These are phyloP conservation scores for Citrus glauca DNA, from an alignment of 345 rosid genomes.

Conservation along the genomic window DNA sequence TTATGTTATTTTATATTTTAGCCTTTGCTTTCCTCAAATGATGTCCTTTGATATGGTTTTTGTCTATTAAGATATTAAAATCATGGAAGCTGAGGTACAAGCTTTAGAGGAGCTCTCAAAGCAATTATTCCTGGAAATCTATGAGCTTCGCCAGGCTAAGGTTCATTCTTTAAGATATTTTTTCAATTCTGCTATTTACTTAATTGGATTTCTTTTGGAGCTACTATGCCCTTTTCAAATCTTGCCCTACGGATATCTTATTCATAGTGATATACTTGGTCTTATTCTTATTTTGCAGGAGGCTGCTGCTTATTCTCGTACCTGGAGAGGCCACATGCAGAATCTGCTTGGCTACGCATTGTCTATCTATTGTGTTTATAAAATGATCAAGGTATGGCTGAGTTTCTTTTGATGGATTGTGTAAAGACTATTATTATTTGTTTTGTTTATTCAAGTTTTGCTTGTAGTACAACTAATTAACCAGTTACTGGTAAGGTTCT, in stretches of 20 bases:
- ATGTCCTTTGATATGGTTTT: background rate
- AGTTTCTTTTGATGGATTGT: conserved; percentile 7
- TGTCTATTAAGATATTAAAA: conserved; percentile 59
- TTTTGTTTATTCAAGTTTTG: background rate
- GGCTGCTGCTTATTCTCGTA: conserved; percentile 92
- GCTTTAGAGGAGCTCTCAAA: conserved; percentile 93
- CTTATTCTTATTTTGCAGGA: conserved; percentile 47
- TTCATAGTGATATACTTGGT: background rate
- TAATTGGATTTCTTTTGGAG: background rate
- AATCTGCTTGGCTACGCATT: conserved; percentile 96
- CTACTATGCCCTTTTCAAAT: background rate
- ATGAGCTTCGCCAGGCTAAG: conserved; percentile 98
- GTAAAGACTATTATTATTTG: background rate
- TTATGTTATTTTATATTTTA: background rate
- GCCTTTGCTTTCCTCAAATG: background rate
- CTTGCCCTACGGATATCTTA: background rate
- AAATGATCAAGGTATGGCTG: conserved; percentile 83
- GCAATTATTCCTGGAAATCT: conserved; percentile 95
- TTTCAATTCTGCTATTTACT: background rate
- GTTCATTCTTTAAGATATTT: conserved; percentile 28
- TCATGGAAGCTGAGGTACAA: conserved; percentile 89
- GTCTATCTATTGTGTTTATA: conserved; percentile 90
- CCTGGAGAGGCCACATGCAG: conserved; percentile 97
- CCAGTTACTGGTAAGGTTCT: background rate
- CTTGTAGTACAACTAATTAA: background rate